Evolutionary conservation across 176 grass and related monocot species (phyloP), one percentile per base, ranked within the genome.

Genomic region (Hyparrhenia diplandra): DNA sequence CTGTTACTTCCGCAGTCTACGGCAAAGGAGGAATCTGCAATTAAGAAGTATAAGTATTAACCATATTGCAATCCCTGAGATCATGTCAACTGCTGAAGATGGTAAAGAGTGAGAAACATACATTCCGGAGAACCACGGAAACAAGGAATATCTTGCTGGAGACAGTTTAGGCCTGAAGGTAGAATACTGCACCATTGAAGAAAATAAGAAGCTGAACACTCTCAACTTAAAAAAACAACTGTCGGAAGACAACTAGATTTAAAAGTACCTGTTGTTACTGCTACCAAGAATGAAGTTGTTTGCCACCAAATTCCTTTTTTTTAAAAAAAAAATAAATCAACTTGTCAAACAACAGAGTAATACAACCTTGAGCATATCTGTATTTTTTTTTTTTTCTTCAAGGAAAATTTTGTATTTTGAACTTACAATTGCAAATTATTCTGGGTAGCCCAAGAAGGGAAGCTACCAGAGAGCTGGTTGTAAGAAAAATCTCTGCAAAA

Each of bases 401-500:
- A 30, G 61, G 4, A 69, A 32, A 11, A 2, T 80, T 60, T 1
- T 47, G 42, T 47, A 72, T 6, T 71, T 71, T 29, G 24, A 79
- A 94, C 94, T 71, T 92, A 97, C 94, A 97, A 20, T 75, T 94
- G 69, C 64, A 90, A 77, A 78, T 89, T 89, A 30, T 42, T 80
- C 36, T 74, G 1, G 28, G 65, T 81, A 85, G 72, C 88, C 92
- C 92, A 94, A 84, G 90, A 84, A 84, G 95, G 90, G 87, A 94
- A 84, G 13, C 80, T 83, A 88, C 95, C 92, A 7, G 78, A 74
- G 60, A 98, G 88, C 76, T 93, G 88, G 82, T 98, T 98, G 79
- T 94, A 98, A 39, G 95, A 94, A 74, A 98, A 82, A 85, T 98
- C 95, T 83, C 95, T 98, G 65, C 69, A 82, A 30, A 49, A 52